phyloP scores from a whole-genome alignment of 2,329 filamentous ascomycete species.

The Scedosporium dehoogii region DNA sequence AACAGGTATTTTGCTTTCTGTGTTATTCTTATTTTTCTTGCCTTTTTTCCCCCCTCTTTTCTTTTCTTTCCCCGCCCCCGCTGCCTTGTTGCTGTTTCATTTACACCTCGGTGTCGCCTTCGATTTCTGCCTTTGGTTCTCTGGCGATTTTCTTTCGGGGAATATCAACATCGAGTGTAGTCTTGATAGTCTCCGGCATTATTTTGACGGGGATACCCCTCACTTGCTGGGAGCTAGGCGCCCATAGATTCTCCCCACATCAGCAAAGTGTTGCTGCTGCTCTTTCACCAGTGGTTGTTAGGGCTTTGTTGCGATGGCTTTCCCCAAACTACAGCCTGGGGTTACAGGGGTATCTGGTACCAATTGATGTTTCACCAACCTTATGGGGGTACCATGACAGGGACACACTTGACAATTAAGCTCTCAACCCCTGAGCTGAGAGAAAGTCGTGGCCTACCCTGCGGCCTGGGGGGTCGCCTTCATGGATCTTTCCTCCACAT shows the following conservation, averaged over 20 bases:
- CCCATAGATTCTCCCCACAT: constrained; percentile 11
- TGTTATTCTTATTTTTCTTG: neutral
- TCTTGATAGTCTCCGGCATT: neutral
- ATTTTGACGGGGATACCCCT: neutral
- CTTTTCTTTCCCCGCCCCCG: neutral
- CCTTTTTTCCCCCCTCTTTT: neutral
- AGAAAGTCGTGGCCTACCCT: too few species aligned
- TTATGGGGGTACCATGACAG: neutral
- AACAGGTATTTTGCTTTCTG: neutral
- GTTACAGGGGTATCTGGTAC: neutral
- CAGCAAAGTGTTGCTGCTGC: neutral
- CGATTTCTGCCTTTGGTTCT: neutral
- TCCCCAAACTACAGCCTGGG: neutral
- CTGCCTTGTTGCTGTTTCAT: neutral
- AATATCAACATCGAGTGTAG: too few species aligned
- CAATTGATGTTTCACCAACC: neutral
- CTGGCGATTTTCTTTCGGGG: too few species aligned
- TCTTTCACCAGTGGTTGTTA: neutral
- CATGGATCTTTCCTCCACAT: neutral
- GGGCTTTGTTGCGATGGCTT: neutral
- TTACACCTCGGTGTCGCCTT: too few species aligned
- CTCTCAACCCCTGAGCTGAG: too few species aligned
- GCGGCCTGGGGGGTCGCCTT: too few species aligned
- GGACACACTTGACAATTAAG: too few species aligned
- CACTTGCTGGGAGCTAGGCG: neutral